Conservation (phyloP, 2,329 filamentous ascomycete genomes). For the Colletotrichum filicis region DNA sequence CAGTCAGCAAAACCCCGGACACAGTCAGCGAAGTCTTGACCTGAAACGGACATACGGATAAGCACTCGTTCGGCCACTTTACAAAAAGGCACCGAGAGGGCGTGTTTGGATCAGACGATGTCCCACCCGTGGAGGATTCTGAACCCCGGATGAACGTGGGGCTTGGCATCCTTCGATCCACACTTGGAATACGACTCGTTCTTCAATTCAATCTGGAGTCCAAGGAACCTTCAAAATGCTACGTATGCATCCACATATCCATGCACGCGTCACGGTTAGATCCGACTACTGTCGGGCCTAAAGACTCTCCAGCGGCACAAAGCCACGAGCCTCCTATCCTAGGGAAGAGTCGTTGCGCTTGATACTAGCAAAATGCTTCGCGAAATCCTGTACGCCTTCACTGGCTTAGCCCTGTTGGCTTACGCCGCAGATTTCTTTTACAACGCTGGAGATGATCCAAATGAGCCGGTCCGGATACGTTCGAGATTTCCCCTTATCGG, state of each 20-base stretch:
- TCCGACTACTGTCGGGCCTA: background rate
- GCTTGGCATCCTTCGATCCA: background rate
- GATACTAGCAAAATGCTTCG: background rate
- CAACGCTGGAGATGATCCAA: constrained; percentile 13
- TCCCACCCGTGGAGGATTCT: background rate
- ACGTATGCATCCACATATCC: background rate
- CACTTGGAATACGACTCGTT: background rate
- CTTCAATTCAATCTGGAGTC: background rate
- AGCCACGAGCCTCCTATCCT: background rate
- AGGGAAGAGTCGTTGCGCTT: background rate
- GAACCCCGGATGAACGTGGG: background rate
- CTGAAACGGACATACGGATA: background rate
- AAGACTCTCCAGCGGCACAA: background rate
- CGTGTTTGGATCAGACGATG: background rate
- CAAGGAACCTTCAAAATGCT: background rate
- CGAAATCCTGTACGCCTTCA: constrained; percentile 1
- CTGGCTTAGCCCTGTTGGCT: constrained; percentile 8
- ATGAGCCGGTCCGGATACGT: constrained; percentile 19
- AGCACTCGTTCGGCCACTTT: background rate
- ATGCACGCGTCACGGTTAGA: background rate
- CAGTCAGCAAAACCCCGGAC: background rate
- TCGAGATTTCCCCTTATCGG: constrained; percentile 31
- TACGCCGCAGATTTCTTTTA: constrained; percentile 6
- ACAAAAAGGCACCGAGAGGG: background rate
- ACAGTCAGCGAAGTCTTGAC: background rate